Conservation (phyloP, 257 asterid genomes). For the Leonotis leonurus region DNA sequence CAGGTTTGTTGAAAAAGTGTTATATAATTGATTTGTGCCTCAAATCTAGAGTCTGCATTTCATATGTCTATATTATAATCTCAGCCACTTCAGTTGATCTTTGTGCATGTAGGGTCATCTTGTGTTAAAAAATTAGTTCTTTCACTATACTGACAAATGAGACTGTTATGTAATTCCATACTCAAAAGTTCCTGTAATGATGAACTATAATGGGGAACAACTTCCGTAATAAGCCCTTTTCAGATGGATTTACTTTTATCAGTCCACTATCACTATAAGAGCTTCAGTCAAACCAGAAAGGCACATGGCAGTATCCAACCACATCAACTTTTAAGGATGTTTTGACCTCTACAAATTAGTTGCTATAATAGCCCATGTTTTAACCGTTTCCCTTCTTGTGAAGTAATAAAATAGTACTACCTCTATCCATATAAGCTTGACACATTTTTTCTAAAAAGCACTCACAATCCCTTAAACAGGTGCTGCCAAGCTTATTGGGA, state of each 20-base stretch:
- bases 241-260: background rate
- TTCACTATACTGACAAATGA: background rate
- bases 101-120: background rate
- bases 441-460: too few species aligned
- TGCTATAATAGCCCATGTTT: background rate
- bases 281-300: too few species aligned
- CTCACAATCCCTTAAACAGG: too few species aligned
- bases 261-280: background rate
- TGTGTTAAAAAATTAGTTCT: background rate
- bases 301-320: conserved; percentile 1
- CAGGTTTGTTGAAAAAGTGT: conserved; percentile 38
- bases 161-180: background rate
- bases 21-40: background rate
- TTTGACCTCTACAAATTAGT: background rate
- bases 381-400: background rate
- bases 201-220: background rate
- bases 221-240: conserved; percentile 1
- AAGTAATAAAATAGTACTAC: too few species aligned
- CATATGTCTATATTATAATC: background rate
- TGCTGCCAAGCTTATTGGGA: too few species aligned
- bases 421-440: too few species aligned
- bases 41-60: background rate
- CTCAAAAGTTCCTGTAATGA: background rate
- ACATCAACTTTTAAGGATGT: background rate
- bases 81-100: background rate